Conservation (phyloP, 169 alveolate species). For the Toxoplasma gondii region DNA sequence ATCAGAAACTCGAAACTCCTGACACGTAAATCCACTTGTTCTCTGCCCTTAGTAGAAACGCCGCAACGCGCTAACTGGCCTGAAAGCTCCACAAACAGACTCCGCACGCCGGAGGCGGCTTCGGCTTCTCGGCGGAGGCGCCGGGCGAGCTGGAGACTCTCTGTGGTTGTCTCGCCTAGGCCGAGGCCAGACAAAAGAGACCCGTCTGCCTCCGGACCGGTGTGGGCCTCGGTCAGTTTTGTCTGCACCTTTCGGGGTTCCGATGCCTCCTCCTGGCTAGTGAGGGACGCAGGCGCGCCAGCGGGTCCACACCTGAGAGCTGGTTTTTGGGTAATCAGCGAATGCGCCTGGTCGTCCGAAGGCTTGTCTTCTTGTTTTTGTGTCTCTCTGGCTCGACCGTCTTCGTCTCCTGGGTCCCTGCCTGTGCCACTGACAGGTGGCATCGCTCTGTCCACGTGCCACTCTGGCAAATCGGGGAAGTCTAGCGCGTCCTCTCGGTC, state of each 20-base stretch:
- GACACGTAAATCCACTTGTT: no score
- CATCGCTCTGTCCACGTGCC: background rate
- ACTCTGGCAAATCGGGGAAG: background rate
- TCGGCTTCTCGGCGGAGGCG: background rate
- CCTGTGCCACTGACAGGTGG: background rate
- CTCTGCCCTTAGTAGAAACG: background rate
- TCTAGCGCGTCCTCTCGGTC: background rate
- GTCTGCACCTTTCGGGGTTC: no score
- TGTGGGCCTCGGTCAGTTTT: no score
- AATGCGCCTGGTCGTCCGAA: no score
- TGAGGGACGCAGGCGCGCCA: no score
- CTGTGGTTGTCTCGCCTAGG: background rate
- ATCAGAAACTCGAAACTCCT: no score
- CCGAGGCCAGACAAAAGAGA: background rate
- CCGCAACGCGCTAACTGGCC: background rate
- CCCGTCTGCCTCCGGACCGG: background rate
- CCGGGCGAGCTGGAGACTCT: background rate
- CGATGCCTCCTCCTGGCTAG: no score
- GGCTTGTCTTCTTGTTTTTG: no score
- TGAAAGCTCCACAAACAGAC: background rate
- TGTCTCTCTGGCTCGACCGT: background rate
- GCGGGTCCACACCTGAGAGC: no score
- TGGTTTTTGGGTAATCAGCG: no score
- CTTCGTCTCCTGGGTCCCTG: background rate
- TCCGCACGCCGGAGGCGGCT: background rate